Percentiles rank a stretch among this genome's conserved stretches.
Conservation (phyloP, 805 yeast genomes). For the Nakazawaea ernobii region DNA sequence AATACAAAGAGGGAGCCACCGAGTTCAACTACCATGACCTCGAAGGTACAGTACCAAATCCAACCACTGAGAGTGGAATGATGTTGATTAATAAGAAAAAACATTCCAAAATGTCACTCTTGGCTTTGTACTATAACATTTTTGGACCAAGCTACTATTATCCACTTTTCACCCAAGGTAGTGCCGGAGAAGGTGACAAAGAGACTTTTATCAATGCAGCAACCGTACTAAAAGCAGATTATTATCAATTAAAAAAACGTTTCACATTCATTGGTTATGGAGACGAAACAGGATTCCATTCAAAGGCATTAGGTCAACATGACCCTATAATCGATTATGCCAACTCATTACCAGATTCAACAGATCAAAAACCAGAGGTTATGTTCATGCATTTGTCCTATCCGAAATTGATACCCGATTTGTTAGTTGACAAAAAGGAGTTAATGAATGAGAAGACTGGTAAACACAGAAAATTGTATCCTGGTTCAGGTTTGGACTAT, state of each 20-base stretch:
- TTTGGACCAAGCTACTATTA: slow-evolving; percentile 65
- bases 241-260: slow-evolving; percentile 50
- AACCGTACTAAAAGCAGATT: slow-evolving; percentile 38
- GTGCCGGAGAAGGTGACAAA: slow-evolving; percentile 78
- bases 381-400: slow-evolving; percentile 56
- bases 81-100: slow-evolving; percentile 52
- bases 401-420: slow-evolving; percentile 41
- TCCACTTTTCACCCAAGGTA: slow-evolving; percentile 63
- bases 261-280: slow-evolving; percentile 46
- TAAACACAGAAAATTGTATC: slow-evolving; percentile 28
- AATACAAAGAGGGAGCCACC: slow-evolving; percentile 16
- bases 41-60: slow-evolving; percentile 60
- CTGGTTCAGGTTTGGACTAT: slow-evolving; percentile 23
- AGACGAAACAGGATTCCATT: slow-evolving; percentile 27
- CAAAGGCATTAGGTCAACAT: slow-evolving; percentile 40
- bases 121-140: slow-evolving; percentile 60
- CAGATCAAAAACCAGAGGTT: slow-evolving; percentile 16
- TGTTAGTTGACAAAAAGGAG: slow-evolving; percentile 21
- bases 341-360: slow-evolving; percentile 16
- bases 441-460: slow-evolving; percentile 17
- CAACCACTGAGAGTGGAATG: slow-evolving; percentile 69
- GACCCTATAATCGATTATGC: slow-evolving; percentile 29
- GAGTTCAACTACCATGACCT: slow-evolving; percentile 51
- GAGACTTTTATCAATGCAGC: slow-evolving; percentile 75
- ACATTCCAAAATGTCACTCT: slow-evolving; percentile 52